phyloP scores from a whole-genome alignment of 169 alveolate genomes.

The Eimeria nieschulzi region DNA sequence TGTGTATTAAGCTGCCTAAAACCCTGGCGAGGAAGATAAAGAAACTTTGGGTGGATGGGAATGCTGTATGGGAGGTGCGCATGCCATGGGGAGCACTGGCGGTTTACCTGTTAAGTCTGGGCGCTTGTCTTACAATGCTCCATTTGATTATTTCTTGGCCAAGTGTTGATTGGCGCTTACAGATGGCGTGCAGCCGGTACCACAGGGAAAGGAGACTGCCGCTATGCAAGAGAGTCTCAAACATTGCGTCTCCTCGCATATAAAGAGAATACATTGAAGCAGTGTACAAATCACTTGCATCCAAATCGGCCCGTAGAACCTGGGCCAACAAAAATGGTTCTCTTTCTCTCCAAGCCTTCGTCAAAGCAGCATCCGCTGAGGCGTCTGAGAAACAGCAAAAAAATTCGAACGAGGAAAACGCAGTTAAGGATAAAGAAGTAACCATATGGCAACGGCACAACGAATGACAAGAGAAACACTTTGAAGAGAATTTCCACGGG shows the following conservation, averaged over 20 bases:
- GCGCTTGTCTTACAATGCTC: constrained; percentile 70
- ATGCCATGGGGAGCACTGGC: too few species aligned
- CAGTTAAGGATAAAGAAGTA: neutral
- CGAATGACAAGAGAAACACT: too few species aligned
- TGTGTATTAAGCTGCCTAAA: too few species aligned
- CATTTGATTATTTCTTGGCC: constrained; percentile 64
- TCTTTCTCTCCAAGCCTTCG: constrained; percentile 62
- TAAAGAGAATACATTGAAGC: constrained; percentile 67
- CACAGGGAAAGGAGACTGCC: constrained; percentile 73
- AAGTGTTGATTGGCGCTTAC: constrained; percentile 7
- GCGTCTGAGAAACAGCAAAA: neutral
- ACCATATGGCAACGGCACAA: neutral
- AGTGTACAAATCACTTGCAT: constrained; percentile 30
- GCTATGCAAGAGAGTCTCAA: constrained; percentile 68
- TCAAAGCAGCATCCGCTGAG: constrained; percentile 26
- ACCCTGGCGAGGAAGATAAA: too few species aligned
- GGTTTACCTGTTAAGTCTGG: constrained; percentile 66
- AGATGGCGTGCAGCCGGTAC: constrained; percentile 71
- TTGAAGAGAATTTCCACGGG: too few species aligned
- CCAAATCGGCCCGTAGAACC: constrained; percentile 56
- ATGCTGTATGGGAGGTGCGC: too few species aligned
- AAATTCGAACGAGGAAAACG: neutral
- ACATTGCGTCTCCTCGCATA: constrained; percentile 63
- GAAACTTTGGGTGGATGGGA: too few species aligned
- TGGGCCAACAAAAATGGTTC: constrained; percentile 55